Percentiles rank a stretch among this genome's conserved stretches.
Conservation (phyloP, 1,284 basidiomycete species). For the Trichosporon sp. region DNA sequence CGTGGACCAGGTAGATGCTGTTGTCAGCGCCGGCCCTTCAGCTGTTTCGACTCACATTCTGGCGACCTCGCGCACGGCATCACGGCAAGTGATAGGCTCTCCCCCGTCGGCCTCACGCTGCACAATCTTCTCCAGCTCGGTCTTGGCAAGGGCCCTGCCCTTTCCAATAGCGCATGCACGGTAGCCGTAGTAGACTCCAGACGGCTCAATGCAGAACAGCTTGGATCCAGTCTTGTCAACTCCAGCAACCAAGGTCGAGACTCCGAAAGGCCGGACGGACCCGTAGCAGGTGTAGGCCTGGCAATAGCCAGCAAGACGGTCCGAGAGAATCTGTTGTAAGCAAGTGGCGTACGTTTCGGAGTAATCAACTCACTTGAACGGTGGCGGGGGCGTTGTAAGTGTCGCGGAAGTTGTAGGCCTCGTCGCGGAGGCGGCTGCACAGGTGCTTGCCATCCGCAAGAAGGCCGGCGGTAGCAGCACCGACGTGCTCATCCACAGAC, state of each 20-base stretch:
- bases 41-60: constrained; percentile 66
- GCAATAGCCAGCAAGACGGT: constrained; percentile 80
- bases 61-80: constrained; percentile 90
- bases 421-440: constrained; percentile 77
- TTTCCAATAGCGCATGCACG: constrained; percentile 93
- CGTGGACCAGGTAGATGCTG: constrained; percentile 96
- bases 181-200: constrained; percentile 90
- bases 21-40: not conserved
- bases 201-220: constrained; percentile 90
- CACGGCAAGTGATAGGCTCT: constrained; percentile 56
- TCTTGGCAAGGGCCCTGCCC: constrained; percentile 94
- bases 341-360: not conserved
- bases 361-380: constrained; percentile 61
- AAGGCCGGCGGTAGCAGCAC: constrained; percentile 86
- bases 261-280: constrained; percentile 94
- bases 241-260: constrained; percentile 84
- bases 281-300: constrained; percentile 98
- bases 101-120: constrained; percentile 27
- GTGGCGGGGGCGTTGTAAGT: constrained; percentile 71
- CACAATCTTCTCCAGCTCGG: constrained; percentile 88
- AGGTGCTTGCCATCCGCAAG: constrained; percentile 91
- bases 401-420: constrained; percentile 73
- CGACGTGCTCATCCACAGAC: constrained; percentile 87
- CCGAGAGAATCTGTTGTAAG: constrained; percentile 54
- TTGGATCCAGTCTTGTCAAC: constrained; percentile 85